phyloP scores from a whole-genome alignment of 2,329 filamentous ascomycete genomes.

The Stachybotrys echinatus region DNA sequence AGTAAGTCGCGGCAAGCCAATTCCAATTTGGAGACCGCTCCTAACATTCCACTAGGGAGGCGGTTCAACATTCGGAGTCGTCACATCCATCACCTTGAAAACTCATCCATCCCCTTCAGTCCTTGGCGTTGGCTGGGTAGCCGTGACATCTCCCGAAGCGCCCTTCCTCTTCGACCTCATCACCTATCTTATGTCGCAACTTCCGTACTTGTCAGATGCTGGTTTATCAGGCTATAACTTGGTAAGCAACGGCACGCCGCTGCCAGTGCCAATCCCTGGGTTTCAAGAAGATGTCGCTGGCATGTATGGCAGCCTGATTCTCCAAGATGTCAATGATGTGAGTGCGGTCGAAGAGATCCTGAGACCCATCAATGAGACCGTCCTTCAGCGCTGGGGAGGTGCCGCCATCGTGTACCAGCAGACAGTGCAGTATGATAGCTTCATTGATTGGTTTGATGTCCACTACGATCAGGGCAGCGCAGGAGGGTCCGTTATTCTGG shows the following conservation, averaged over 20 bases:
- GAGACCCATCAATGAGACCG: conserved; percentile 28
- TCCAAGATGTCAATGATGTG: conserved; percentile 28
- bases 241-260: conserved; percentile 28
- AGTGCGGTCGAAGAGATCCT: conserved; percentile 21
- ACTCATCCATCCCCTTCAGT: conserved; percentile 36
- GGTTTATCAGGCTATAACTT: conserved; percentile 46
- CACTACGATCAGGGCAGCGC: conserved; percentile 29
- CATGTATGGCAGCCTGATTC: conserved; percentile 23
- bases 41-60: conserved; percentile 36
- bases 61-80: conserved; percentile 55
- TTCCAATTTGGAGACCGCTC: no score
- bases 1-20: no score
- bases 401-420: conserved; percentile 12
- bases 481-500: conserved; percentile 29
- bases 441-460: conserved; percentile 29
- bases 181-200: conserved; percentile 37
- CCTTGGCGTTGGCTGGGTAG: not conserved
- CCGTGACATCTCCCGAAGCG: not conserved
- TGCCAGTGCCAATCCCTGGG: conserved; percentile 27
- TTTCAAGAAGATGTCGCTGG: conserved; percentile 26
- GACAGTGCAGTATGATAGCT: conserved; percentile 21
- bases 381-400: conserved; percentile 29
- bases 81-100: conserved; percentile 51
- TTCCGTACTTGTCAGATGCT: conserved; percentile 41
- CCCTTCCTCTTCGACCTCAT: conserved; percentile 28